Evolutionary conservation across 768 basidiomycete species (phyloP).

Genomic region (Amanita rubescens): DNA sequence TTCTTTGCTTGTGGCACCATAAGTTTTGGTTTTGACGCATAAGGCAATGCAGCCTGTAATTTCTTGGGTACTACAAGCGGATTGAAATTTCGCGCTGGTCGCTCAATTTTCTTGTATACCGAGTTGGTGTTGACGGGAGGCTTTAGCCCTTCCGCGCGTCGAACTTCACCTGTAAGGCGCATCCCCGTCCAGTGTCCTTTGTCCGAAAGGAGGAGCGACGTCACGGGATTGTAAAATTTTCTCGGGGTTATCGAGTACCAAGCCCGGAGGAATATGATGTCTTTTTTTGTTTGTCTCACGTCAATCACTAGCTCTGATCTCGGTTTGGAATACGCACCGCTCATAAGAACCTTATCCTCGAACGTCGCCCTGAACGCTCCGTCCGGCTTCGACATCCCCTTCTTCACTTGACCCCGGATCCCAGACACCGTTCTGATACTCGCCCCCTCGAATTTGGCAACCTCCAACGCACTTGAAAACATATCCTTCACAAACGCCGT

Average conservation of each 20-base stretch:
- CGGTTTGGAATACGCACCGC: constrained; percentile 51
- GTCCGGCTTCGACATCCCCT: constrained; percentile 90
- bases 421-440: constrained; percentile 93
- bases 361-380: constrained; percentile 95
- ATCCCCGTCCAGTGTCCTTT: constrained; percentile 88
- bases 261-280: constrained; percentile 90
- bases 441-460: constrained; percentile 99
- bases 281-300: constrained; percentile 35
- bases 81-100: constrained; percentile 82
- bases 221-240: constrained; percentile 95
- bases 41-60: constrained; percentile 87
- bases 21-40: constrained; percentile 84
- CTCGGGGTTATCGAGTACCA: constrained; percentile 97
- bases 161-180: constrained; percentile 91
- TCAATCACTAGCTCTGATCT: neutral
- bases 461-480: constrained; percentile 90
- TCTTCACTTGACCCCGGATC: constrained; percentile 95
- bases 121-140: constrained; percentile 82
- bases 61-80: constrained; percentile 82
- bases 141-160: constrained; percentile 77
- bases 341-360: constrained; percentile 95
- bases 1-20: constrained; percentile 63
- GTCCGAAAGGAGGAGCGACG: constrained; percentile 77
- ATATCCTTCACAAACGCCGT: constrained; percentile 98
- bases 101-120: constrained; percentile 77